phyloP scores from a whole-genome alignment of 768 basidiomycete genomes.

The Suillus lakei region DNA sequence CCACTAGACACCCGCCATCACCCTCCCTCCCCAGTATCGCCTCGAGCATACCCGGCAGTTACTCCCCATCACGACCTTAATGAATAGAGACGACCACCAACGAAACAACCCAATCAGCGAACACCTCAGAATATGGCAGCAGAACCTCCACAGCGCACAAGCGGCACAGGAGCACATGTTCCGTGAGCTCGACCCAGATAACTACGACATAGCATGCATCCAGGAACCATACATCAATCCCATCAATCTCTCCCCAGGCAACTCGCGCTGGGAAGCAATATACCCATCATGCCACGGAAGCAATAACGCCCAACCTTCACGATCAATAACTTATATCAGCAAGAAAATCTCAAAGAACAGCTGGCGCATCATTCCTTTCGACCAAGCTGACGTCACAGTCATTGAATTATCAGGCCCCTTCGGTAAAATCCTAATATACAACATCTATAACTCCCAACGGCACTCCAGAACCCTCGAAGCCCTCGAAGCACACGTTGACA shows the following conservation, averaged over 20 bases:
- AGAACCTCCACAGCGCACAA: too few relatives aligned
- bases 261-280: conserved; percentile 18
- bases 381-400: conserved; percentile 23
- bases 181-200: not conserved
- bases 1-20: too few relatives aligned
- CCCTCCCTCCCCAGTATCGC: too few relatives aligned
- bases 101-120: too few relatives aligned
- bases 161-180: conserved; percentile 16
- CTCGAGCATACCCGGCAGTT: too few relatives aligned
- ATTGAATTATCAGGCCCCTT: conserved; percentile 22
- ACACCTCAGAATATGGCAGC: too few relatives aligned
- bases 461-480: not conserved
- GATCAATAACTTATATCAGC: not conserved
- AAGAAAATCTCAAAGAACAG: too few relatives aligned
- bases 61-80: too few relatives aligned
- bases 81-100: too few relatives aligned
- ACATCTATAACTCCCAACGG: conserved; percentile 20
- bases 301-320: not conserved
- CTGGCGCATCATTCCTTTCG: too few relatives aligned
- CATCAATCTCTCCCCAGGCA: conserved; percentile 17
- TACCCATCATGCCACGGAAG: conserved; percentile 30
- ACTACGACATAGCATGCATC: conserved; percentile 29
- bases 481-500: not conserved
- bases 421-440: conserved; percentile 19
- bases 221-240: conserved; percentile 39